Percentiles rank a stretch among this genome's conserved stretches.
Conservation (phyloP, 2,329 filamentous ascomycete genomes). For the Sporothrix variecibatus region DNA sequence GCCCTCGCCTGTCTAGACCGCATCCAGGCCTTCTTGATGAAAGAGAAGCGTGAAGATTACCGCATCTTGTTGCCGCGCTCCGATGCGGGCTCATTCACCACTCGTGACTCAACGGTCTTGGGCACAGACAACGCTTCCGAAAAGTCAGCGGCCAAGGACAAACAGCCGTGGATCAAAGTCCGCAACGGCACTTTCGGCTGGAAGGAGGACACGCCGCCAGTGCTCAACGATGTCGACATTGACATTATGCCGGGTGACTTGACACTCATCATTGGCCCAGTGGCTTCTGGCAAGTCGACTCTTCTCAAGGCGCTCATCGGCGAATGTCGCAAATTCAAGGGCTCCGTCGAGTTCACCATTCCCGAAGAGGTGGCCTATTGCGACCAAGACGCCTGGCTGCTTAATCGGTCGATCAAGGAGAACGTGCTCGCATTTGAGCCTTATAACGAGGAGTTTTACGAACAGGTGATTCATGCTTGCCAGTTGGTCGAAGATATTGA, state of each 20-base stretch:
- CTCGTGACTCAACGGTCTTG: slow-evolving; percentile 2
- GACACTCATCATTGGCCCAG: slow-evolving; percentile 45
- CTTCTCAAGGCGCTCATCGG: slow-evolving; percentile 44
- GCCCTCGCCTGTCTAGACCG: slow-evolving; percentile 29
- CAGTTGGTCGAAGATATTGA: slow-evolving; percentile 34
- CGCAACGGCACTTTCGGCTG: slow-evolving; percentile 26
- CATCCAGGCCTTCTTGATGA: slow-evolving; percentile 29
- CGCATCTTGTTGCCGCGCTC: slow-evolving; percentile 22
- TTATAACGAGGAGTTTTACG: slow-evolving; percentile 31
- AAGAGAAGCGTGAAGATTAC: slow-evolving; percentile 29
- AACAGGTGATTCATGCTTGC: slow-evolving; percentile 35
- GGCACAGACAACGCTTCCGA: slow-evolving; percentile 15
- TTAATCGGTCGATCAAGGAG: slow-evolving; percentile 43
- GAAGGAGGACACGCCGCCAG: slow-evolving; percentile 13
- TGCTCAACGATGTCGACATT: slow-evolving; percentile 26
- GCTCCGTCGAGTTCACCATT: slow-evolving; percentile 34
- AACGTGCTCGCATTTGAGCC: slow-evolving; percentile 42
- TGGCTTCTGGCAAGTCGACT: slow-evolving; percentile 49
- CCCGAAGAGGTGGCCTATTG: slow-evolving; percentile 43
- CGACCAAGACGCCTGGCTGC: slow-evolving; percentile 48
- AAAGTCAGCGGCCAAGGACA: slow-evolving; percentile 19
- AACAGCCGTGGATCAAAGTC: slow-evolving; percentile 22
- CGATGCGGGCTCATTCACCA: slow-evolving; percentile 22
- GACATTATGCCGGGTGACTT: slow-evolving; percentile 31
- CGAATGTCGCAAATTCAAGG: slow-evolving; percentile 37